phyloP scores from a whole-genome alignment of 1,139 yeast genomes.

The Kodamaea arcana region DNA sequence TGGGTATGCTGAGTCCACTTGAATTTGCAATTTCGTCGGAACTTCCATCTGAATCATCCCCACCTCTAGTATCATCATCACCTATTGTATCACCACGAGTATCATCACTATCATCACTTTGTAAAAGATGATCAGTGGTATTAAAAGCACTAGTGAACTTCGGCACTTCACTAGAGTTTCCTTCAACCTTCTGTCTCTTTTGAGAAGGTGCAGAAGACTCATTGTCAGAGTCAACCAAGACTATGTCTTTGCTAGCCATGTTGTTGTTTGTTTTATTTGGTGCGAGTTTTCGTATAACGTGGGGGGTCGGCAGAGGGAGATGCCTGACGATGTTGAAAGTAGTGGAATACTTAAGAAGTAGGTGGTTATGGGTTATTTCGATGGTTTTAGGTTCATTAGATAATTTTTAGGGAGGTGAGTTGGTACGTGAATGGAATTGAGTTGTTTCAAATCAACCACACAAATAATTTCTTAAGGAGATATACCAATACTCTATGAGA shows the following conservation, averaged over 20 bases:
- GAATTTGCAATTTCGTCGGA: background rate
- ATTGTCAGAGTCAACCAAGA: conserved; percentile 17
- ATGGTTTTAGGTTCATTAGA: too few species aligned
- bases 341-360: too few species aligned
- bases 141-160: conserved; percentile 11
- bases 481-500: too few species aligned
- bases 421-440: too few species aligned
- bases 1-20: background rate
- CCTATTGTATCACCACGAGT: conserved; percentile 2
- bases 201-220: conserved; percentile 9
- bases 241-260: conserved; percentile 11
- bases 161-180: conserved; percentile 1
- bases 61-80: conserved; percentile 2
- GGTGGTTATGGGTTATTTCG: too few species aligned
- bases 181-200: conserved; percentile 9
- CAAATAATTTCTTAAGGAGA: too few species aligned
- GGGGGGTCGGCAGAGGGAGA: too few species aligned
- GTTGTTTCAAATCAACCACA: too few species aligned
- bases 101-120: conserved; percentile 7
- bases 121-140: conserved; percentile 7
- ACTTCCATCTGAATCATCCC: background rate
- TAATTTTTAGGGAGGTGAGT: too few species aligned
- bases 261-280: background rate
- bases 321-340: too few species aligned
- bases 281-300: too few species aligned